Conservation (phyloP, 371 early-diverging fungal species). For the Coemansia sp. region DNA sequence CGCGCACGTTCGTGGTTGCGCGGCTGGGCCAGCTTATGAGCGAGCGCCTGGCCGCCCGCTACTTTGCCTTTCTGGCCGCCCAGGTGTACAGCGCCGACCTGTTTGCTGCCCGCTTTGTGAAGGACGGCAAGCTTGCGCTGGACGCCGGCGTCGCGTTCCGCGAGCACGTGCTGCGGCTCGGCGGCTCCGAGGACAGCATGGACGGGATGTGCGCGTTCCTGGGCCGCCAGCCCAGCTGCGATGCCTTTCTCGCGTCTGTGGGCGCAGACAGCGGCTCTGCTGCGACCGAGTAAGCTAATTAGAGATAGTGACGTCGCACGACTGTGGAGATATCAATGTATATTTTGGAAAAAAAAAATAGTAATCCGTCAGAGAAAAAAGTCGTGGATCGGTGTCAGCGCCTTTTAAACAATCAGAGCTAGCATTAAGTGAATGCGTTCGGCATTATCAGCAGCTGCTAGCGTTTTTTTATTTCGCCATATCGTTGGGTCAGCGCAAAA, state of each 20-base stretch:
- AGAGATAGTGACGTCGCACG: too few species aligned
- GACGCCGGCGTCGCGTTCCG: constrained; percentile 60
- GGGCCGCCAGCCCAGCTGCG: constrained; percentile 73
- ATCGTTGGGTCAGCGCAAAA: too few species aligned
- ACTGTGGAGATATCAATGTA: too few species aligned
- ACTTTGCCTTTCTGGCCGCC: constrained; percentile 73
- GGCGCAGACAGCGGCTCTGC: constrained; percentile 3
- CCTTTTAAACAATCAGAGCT: background rate
- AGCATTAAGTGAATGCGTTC: too few species aligned
- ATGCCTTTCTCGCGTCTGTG: constrained; percentile 59
- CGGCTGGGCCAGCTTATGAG: constrained; percentile 71
- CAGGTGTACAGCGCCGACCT: constrained; percentile 84
- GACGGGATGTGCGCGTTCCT: constrained; percentile 71
- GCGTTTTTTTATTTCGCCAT: too few species aligned
- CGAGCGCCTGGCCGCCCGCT: constrained; percentile 68
- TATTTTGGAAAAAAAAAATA: too few species aligned
- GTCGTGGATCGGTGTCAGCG: too few species aligned
- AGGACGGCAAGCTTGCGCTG: constrained; percentile 53
- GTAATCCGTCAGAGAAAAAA: background rate
- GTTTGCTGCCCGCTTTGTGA: constrained; percentile 68
- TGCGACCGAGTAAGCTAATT: too few species aligned
- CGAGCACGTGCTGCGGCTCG: constrained; percentile 61
- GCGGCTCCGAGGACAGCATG: constrained; percentile 69
- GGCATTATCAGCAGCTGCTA: too few species aligned
- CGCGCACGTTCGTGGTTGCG: constrained; percentile 36